These are phyloP conservation scores for Obba rivulosa DNA, from an alignment of 768 basidiomycete species.

Conservation along the genomic window DNA sequence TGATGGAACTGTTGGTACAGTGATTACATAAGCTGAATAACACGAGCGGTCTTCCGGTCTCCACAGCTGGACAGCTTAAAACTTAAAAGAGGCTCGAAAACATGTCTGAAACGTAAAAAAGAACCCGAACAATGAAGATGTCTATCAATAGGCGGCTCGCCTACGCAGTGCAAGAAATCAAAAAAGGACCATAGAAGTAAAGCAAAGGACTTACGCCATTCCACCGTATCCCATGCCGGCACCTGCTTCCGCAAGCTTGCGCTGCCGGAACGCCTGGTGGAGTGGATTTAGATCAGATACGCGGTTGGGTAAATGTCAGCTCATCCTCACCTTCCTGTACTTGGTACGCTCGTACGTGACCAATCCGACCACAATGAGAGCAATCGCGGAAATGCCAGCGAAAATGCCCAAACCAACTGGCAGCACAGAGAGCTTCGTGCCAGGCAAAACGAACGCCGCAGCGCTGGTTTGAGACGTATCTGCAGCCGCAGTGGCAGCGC, in stretches of 20 bases:
- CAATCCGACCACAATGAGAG: constrained; percentile 72
- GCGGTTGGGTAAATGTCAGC: not conserved
- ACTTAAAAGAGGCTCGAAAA: too few relatives aligned
- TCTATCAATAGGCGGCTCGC: constrained; percentile 10
- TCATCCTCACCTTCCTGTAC: constrained; percentile 66
- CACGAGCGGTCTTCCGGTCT: too few relatives aligned
- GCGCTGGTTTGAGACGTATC: constrained; percentile 26
- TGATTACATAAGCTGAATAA: too few relatives aligned
- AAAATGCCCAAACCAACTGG: constrained; percentile 83
- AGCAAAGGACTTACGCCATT: constrained; percentile 30
- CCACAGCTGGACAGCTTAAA: too few relatives aligned
- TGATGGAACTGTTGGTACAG: too few relatives aligned
- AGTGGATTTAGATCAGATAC: not conserved
- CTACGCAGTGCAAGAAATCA: not conserved
- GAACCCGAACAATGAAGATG: too few relatives aligned
- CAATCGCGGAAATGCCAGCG: constrained; percentile 81
- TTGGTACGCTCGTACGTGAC: constrained; percentile 86
- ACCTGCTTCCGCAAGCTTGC: constrained; percentile 63
- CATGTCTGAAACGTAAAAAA: too few relatives aligned
- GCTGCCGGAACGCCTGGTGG: constrained; percentile 64
- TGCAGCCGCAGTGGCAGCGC: constrained; percentile 6
- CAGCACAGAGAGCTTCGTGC: constrained; percentile 66
- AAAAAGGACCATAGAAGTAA: not conserved
- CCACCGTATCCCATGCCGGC: constrained; percentile 57
- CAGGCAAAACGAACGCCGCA: constrained; percentile 58